Conservation (phyloP, 257 asterid species). For the Fraxinus anomala region DNA sequence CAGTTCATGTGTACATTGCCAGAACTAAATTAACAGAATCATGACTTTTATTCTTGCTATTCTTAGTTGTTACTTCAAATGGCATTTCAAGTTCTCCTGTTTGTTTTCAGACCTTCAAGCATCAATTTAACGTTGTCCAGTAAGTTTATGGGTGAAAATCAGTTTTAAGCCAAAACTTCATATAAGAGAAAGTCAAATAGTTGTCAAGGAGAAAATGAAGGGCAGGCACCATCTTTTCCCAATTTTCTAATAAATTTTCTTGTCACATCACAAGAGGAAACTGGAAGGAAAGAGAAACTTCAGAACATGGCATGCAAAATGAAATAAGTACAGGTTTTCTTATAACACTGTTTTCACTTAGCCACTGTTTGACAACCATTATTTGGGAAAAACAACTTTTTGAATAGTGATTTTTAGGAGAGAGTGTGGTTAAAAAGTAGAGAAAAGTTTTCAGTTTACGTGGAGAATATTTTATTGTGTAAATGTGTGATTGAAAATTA, state of each 20-base stretch:
- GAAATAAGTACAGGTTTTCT: not conserved
- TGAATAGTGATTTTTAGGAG: too few species aligned
- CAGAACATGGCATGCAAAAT: not conserved
- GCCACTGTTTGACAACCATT: too few species aligned
- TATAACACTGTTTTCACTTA: not conserved
- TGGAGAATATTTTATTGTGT: too few species aligned
- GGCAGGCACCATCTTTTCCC: not conserved
- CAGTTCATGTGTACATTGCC: not conserved
- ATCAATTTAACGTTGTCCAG: not conserved
- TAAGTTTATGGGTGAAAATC: not conserved
- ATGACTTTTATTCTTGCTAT: too few species aligned
- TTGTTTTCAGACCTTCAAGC: not conserved
- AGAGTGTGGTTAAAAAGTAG: too few species aligned
- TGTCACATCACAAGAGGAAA: not conserved
- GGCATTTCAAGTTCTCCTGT: not conserved
- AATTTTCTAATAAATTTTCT: not conserved
- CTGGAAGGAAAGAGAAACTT: not conserved
- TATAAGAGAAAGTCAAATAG: not conserved
- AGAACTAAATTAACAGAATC: not conserved
- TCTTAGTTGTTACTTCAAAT: not conserved
- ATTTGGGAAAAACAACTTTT: too few species aligned
- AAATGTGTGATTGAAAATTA: too few species aligned
- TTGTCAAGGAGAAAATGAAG: not conserved
- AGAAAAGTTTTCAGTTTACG: too few species aligned
- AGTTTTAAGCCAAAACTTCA: not conserved